Evolutionary conservation across 2,329 filamentous ascomycete species (phyloP).

Genomic region (Pezicula carpinea): DNA sequence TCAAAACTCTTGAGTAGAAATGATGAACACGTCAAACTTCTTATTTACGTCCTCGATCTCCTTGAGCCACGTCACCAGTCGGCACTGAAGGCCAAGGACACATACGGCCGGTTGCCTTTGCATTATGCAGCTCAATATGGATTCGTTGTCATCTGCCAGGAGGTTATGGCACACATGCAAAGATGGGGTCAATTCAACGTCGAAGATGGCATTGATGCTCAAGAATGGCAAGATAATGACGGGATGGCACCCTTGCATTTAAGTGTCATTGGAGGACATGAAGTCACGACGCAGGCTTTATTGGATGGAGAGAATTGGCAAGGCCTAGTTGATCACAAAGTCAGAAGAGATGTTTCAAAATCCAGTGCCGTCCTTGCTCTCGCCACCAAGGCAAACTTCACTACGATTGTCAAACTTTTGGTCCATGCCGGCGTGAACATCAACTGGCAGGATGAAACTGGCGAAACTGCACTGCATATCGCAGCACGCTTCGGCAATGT

Average conservation of each 20-base stretch:
- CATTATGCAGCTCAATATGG: slow-evolving; percentile 96
- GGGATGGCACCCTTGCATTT: slow-evolving; percentile 89
- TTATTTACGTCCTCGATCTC: slow-evolving; percentile 58
- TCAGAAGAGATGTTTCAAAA: slow-evolving; percentile 68
- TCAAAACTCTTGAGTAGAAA: slow-evolving; percentile 60
- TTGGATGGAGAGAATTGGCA: slow-evolving; percentile 77
- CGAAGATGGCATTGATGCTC: slow-evolving; percentile 78
- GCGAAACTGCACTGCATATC: slow-evolving; percentile 87
- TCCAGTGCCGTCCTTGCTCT: slow-evolving; percentile 85
- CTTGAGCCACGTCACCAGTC: slow-evolving; percentile 63
- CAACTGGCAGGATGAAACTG: slow-evolving; percentile 86
- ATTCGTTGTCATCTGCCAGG: slow-evolving; percentile 82
- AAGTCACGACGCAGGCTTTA: slow-evolving; percentile 75
- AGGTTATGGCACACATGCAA: slow-evolving; percentile 85
- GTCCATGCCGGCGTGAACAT: slow-evolving; percentile 88
- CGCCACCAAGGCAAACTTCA: slow-evolving; percentile 83
- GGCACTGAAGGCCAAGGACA: slow-evolving; percentile 66
- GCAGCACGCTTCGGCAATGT: slow-evolving; percentile 84
- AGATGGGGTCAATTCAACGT: slow-evolving; percentile 84
- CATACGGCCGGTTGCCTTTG: slow-evolving; percentile 77
- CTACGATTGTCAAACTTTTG: slow-evolving; percentile 77
- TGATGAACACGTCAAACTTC: slow-evolving; percentile 70
- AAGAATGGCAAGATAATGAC: slow-evolving; percentile 87
- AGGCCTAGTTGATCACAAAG: slow-evolving; percentile 54
- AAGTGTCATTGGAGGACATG: slow-evolving; percentile 86